A percentile compares a stretch with the other conserved stretches of the same genome.
Evolutionary conservation across 1,284 basidiomycete genomes (phyloP).

Genomic region (Cyathus pygmaeus): DNA sequence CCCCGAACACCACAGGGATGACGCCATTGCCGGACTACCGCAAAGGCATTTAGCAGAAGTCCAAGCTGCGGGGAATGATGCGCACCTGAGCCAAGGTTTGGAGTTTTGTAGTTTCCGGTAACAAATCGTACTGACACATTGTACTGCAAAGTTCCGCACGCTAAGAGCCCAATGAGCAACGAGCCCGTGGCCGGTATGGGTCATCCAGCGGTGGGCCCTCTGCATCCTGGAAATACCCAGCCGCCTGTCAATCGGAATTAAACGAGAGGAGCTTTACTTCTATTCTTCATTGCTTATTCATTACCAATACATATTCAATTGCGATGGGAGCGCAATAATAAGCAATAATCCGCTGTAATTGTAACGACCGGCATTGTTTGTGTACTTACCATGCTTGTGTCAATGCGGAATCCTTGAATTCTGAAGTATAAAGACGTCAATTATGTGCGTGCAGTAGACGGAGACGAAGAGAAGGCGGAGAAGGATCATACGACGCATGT

Average conservation of each 20-base stretch:
- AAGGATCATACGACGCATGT: too few relatives aligned
- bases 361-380: too few relatives aligned
- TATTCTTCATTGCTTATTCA: too few relatives aligned
- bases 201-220: background rate
- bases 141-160: background rate
- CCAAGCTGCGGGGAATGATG: slow-evolving; percentile 2
- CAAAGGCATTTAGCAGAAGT: slow-evolving; percentile 12
- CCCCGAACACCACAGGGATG: slow-evolving; percentile 34
- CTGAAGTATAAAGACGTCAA: too few relatives aligned
- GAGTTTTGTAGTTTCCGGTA: background rate
- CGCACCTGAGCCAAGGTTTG: background rate
- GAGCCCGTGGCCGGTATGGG: background rate
- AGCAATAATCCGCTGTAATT: too few relatives aligned
- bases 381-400: too few relatives aligned
- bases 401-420: too few relatives aligned
- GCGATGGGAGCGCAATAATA: too few relatives aligned
- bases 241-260: background rate
- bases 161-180: slow-evolving; percentile 1
- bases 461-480: too few relatives aligned
- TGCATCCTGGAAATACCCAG: background rate
- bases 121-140: background rate
- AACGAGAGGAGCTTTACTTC: background rate
- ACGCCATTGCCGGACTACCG: slow-evolving; percentile 25
- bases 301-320: too few relatives aligned
- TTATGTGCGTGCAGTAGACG: too few relatives aligned